A percentile compares a stretch with the other conserved stretches of the same genome.
Evolutionary conservation across 306 rosid species (phyloP).

Genomic region (Chamaecrista fasciculata): DNA sequence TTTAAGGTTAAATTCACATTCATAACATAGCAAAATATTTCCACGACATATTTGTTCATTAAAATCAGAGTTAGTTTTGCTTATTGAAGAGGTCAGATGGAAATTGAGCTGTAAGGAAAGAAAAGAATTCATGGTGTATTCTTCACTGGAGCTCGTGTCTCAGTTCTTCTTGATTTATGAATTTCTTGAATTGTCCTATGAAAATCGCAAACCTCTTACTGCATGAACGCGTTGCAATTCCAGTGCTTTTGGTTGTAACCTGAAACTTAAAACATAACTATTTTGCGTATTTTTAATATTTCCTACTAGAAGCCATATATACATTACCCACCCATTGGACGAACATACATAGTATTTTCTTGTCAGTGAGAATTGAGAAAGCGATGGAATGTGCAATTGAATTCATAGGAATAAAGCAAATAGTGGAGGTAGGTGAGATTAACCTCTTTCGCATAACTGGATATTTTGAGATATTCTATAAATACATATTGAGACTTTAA

Average conservation of each 20-base stretch:
- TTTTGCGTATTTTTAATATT: neutral
- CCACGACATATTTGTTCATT: slow-evolving; percentile 36
- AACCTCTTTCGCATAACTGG: no score
- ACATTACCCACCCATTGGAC: neutral
- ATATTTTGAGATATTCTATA: no score
- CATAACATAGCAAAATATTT: slow-evolving; percentile 24
- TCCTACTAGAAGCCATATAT: neutral
- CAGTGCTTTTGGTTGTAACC: neutral
- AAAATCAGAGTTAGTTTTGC: slow-evolving; percentile 24
- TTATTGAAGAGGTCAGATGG: slow-evolving; percentile 15
- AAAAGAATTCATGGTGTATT: slow-evolving; percentile 22
- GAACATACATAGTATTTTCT: neutral
- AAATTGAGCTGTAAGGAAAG: neutral
- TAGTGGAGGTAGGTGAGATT: neutral
- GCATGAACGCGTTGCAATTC: neutral
- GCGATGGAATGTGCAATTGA: neutral
- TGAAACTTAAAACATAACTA: neutral
- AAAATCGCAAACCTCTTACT: neutral
- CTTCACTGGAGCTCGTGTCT: neutral
- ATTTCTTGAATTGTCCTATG: neutral
- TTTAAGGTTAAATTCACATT: neutral
- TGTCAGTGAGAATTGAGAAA: no score
- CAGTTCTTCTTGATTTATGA: neutral
- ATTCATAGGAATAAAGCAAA: neutral
- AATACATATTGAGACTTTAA: no score